Evolutionary conservation across 805 yeast genomes (phyloP), one percentile per base, ranked within the genome.

Genomic region (Barnettozyma siamensis): DNA sequence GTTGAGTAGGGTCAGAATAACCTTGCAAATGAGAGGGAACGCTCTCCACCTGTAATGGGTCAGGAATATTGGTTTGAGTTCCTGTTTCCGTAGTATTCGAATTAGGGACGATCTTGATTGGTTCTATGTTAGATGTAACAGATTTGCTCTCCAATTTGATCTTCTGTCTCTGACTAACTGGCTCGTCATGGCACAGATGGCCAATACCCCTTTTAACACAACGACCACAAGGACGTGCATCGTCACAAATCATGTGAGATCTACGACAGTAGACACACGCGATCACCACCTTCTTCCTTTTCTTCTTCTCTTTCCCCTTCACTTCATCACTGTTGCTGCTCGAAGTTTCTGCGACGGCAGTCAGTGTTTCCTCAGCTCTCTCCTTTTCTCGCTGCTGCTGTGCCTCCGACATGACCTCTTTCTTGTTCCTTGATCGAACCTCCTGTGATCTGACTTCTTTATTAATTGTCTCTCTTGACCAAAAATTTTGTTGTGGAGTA

Each of bases 171-270:
- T 51, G 53, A 8, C 50, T 48, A 3, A 53, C 56, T 1, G 60
- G 60, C 32, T 57, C 58, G 38, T 57, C 60, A 34, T 54, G 59
- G 55, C 98, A 89, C 24, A 89, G 63, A 61, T 88, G 95, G 4
- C 93, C 89, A 35, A 89, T 91, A 31, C 85, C 85, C 50, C 97
- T 69, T 60, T 84, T 86, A 9, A 89, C 70, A 62, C 98, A 89
- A 33, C 96, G 69, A 38, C 79, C 75, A 55, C 95, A 86, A 7
- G 93, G 81, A 47, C 65, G 72, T 79, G 53, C 87, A 32, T 80
- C 83, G 59, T 88, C 95, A 64, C 98, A 89, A 24, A 88, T 84
- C 89, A 89, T 86, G 60, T 89, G 98, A 0, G 96, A 86, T 41
- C 98, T 69, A 31, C 96, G 75, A 59, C 97, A 89, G 57, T 85